Evolutionary conservation across 345 rosid genomes (phyloP), one percentile per base, ranked within the genome.

Genomic region (Carallia pectinifolia): DNA sequence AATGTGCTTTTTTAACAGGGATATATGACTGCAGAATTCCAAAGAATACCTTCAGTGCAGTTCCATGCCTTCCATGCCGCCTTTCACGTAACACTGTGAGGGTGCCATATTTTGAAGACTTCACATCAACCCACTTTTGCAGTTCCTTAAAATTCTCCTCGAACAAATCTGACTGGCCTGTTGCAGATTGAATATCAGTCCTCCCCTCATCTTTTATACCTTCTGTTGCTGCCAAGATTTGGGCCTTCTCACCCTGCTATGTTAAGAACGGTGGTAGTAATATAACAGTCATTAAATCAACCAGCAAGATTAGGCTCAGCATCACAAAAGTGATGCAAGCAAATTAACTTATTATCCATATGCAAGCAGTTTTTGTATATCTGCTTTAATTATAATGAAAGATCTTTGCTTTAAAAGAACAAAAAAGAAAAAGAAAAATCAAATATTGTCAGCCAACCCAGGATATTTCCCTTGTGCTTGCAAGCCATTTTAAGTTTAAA

Each of bases 111-210:
- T 95, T 95, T 1, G 88, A 74, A 53, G 97, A 86, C 89, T 88
- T 95, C 44, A 83, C 78, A 66, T 89, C 94, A n/a, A 86, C 97
- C 99, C 99, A 95, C 84, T 92, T 92, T 64, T 74, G 79, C 73
- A 95, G 76, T 76, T 92, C 97, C 73, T 76, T 90, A 72, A 80
- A 86, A 82, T 84, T 90, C 67, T 95, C 92, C 79, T 90, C 94
- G 53, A 92, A 95, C 58, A 68, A 54, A 77, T 90, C 95, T 62
- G 81, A 78, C 68, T 73, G 74, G 66, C 68, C 83, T 64, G 75
- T 73, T 61, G 76, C 74, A 39, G 81, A 58, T 61, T 67, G 77
- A 52, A 76, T 81, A 56, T 64, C 65, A 2, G 76, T 58, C 68
- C 71, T 61, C 40, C 63, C 85, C 61, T 16, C 79, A 58, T 71